A percentile compares a stretch with the other conserved stretches of the same genome.
Conservation (phyloP, 305 asterid genomes). For the Solanum hybrid region DNA sequence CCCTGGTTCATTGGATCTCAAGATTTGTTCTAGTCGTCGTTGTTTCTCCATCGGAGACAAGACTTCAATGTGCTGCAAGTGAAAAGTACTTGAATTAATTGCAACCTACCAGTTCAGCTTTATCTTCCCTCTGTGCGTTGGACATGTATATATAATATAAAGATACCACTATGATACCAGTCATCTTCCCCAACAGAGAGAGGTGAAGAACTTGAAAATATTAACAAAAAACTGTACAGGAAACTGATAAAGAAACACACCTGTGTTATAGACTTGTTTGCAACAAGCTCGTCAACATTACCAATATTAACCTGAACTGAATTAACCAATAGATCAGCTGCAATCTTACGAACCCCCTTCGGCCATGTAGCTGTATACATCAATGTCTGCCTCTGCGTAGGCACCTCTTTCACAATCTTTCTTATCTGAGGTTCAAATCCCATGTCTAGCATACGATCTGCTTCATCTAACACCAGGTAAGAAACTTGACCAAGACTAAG, state of each 20-base stretch:
- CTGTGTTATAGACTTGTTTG: slow-evolving; percentile 15
- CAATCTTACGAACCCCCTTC: slow-evolving; percentile 15
- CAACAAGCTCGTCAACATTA: slow-evolving; percentile 13
- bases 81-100: not conserved
- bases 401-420: slow-evolving; percentile 15
- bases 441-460: slow-evolving; percentile 17
- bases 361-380: slow-evolving; percentile 18
- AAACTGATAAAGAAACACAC: not conserved
- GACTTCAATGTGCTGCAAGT: slow-evolving; percentile 8
- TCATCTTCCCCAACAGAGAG: not conserved
- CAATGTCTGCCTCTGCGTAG: slow-evolving; percentile 8
- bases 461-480: slow-evolving; percentile 13
- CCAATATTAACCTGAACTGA: slow-evolving; percentile 14
- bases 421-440: slow-evolving; percentile 18
- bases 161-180: not conserved
- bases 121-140: not conserved
- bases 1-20: slow-evolving; percentile 15
- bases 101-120: not conserved
- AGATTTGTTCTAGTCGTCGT: slow-evolving; percentile 7
- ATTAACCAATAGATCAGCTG: slow-evolving; percentile 12
- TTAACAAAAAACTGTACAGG: not conserved
- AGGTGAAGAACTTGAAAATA: not conserved
- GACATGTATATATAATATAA: not conserved
- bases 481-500: slow-evolving; percentile 9
- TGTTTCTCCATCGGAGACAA: slow-evolving; percentile 5